Evolutionary conservation across 2,329 filamentous ascomycete species (phyloP), one percentile per base, ranked within the genome.

Genomic region (Fusarium guadeloupense): DNA sequence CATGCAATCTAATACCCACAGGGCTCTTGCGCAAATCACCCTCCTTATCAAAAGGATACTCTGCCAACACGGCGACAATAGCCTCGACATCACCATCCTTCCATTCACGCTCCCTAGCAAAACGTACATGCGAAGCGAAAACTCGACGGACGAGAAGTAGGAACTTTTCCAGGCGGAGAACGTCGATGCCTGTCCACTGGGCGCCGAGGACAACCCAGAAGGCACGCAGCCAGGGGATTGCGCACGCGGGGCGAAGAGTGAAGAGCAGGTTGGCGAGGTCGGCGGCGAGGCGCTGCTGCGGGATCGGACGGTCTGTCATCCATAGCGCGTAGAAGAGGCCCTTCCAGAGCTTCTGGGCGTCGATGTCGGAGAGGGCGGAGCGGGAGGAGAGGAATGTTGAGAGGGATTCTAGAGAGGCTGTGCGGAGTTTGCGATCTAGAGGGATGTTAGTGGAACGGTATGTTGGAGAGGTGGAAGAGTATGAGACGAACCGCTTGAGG

Each of bases 321-420:
- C 92, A 97, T 71, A 95, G 86, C 71, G 89, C 89, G 82, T 93
- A 97, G 81, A 95, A 97, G 17, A 98, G 85, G 6, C 93, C 94
- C 74, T 96, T 96, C 92, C 93, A 97, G 64, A 98, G 85, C 80
- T 97, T 97, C 58, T 94, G 81, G 43, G 92, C 81, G 64, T 97
- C 93, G 65, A 90, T 75, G 34, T 85, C 80, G 16, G 85, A 79
- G 59, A 97, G 85, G 48, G 76, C 70, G 31, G 79, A 74, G 34
- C 85, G 83, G 58, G 85, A 82, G 59, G 85, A 83, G 73, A 98
- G 89, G 81, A 91, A 97, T 43, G 86, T 84, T 65, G 88, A 86
- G 23, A 98, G 87, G 41, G 90, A 91, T 47, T 84, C 79, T 74
- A 97, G 84, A 49, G 93, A 91, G 62, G 89, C 84, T 73, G 90